Conservation (phyloP, 352 stramenopile species). For the Phytophthora agathidicida region DNA sequence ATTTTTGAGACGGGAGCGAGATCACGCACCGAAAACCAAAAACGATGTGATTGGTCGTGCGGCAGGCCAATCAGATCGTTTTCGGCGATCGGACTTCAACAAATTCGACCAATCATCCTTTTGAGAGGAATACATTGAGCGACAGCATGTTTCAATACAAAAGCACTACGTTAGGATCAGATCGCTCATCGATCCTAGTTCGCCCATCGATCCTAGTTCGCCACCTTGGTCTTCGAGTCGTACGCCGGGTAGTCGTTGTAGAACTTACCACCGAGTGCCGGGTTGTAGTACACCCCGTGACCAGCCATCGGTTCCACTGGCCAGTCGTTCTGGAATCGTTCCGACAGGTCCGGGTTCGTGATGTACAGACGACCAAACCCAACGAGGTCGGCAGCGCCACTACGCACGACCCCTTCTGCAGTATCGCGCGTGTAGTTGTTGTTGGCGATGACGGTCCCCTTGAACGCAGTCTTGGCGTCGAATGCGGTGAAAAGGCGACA, state of each 20-base stretch:
- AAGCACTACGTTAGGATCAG: too few species aligned
- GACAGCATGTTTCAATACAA: too few species aligned
- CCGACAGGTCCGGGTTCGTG: conserved; percentile 52
- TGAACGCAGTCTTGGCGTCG: conserved; percentile 41
- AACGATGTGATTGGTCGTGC: too few species aligned
- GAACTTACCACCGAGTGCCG: conserved; percentile 5
- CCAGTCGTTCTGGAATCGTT: conserved; percentile 30
- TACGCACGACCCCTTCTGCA: conserved; percentile 38
- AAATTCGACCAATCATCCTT: too few species aligned
- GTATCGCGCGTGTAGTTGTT: conserved; percentile 42
- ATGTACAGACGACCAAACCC: conserved; percentile 60
- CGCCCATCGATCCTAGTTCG: too few species aligned
- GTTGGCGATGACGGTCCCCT: conserved; percentile 38
- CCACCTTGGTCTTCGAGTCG: conserved; percentile 3
- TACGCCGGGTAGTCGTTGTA: conserved; percentile 23
- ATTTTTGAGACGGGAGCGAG: too few species aligned
- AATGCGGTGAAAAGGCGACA: conserved; percentile 25
- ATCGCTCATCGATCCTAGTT: too few species aligned
- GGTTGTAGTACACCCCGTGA: conserved; percentile 17
- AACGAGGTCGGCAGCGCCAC: conserved; percentile 42
- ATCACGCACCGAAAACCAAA: too few species aligned
- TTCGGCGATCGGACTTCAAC: too few species aligned
- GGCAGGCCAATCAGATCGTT: too few species aligned
- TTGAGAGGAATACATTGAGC: too few species aligned
- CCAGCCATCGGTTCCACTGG: conserved; percentile 9